Base-by-base conservation (phyloP, 148 eudicot genomes). In the Persicaria tinctoria region DNA sequence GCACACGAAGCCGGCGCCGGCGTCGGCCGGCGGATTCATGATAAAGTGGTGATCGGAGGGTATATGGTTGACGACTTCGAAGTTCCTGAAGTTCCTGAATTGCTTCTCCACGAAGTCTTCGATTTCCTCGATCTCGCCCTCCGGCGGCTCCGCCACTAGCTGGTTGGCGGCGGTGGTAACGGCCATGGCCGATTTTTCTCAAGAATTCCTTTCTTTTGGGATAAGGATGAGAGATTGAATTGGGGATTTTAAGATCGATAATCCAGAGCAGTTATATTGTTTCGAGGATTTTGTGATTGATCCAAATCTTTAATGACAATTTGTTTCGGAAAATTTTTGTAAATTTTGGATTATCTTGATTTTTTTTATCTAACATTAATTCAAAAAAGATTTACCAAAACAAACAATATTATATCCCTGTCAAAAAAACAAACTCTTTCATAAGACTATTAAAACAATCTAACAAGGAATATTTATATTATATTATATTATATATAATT, bases 31-130 rank as follows among this genome's bases (percentile, higher is more conserved):
- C 46, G 11, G 51, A 13, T 51, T 53, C 50, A 1, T 38, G 73
- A 63, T 13, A 51, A 78, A 63, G 73, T 73, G 66, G 64, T 78
- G 76, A 46, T 78, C 80, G 74, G 27, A 17, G 17, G 80, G 76
- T 20, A 20, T 51, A 17, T 2, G 9, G 18, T 47, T 17, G 46
- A 46, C 54, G 10, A 73, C 51, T 41, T 78, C 73, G 63, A 78
- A 78, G 46, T 9, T 74, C 66, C 63, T 74, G 64, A 78, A 78
- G 44, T 13, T 6, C 2, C 59, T 47, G 73, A 76, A 76, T 53
- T 45, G 51, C 12, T n/a, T 14, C 46, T 78, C 80, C 20, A 78
- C 32, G 6, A 12, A 20, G 64, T 78, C 80, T 10, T 50, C 59
- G 11, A 78, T 63, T 55, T 78, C 80, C 27, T 63, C 73, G 6